These are phyloP conservation scores for Trichocladium uniseriatum DNA, from an alignment of 495 filamentous ascomycete species.

Conservation along the genomic window DNA sequence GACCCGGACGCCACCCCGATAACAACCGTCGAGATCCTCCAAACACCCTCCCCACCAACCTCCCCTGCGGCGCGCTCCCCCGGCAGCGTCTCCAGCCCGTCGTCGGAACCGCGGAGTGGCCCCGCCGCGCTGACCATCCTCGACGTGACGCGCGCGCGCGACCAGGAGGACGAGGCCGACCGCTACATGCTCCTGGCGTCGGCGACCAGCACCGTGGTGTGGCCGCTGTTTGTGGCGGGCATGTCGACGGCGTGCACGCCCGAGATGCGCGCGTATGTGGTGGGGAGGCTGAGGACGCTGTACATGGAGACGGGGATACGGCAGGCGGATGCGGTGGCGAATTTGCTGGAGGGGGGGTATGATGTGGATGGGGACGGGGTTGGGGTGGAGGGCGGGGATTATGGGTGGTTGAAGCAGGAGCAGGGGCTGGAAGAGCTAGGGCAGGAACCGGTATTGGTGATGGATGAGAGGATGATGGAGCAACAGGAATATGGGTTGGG, in stretches of 20 bases:
- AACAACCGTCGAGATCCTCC: slow-evolving; percentile 25
- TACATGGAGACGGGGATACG: slow-evolving; percentile 28
- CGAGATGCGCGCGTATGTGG: slow-evolving; percentile 21
- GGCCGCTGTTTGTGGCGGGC: slow-evolving; percentile 31
- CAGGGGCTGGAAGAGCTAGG: not conserved
- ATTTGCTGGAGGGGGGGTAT: slow-evolving; percentile 17
- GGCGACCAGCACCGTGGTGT: slow-evolving; percentile 30
- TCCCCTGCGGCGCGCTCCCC: slow-evolving; percentile 19
- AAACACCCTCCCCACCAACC: slow-evolving; percentile 22
- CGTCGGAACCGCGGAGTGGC: not conserved
- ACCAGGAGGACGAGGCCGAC: slow-evolving; percentile 21
- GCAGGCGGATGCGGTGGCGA: slow-evolving; percentile 28
- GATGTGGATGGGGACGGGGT: not conserved
- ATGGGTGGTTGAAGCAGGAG: not conserved
- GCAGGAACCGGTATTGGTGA: not conserved
- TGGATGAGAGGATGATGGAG: not conserved
- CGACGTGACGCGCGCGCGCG: slow-evolving; percentile 19
- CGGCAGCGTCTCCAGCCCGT: slow-evolving; percentile 10
- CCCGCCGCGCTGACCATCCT: slow-evolving; percentile 23
- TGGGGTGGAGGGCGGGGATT: slow-evolving; percentile 5
- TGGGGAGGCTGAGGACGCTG: slow-evolving; percentile 25
- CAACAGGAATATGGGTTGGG: slow-evolving; percentile 8
- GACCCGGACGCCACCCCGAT: slow-evolving; percentile 17
- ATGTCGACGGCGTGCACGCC: slow-evolving; percentile 29
- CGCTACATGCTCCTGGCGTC: slow-evolving; percentile 30